Conservation (phyloP, 805 yeast species). For the Nakazawaea laoshanensis region DNA sequence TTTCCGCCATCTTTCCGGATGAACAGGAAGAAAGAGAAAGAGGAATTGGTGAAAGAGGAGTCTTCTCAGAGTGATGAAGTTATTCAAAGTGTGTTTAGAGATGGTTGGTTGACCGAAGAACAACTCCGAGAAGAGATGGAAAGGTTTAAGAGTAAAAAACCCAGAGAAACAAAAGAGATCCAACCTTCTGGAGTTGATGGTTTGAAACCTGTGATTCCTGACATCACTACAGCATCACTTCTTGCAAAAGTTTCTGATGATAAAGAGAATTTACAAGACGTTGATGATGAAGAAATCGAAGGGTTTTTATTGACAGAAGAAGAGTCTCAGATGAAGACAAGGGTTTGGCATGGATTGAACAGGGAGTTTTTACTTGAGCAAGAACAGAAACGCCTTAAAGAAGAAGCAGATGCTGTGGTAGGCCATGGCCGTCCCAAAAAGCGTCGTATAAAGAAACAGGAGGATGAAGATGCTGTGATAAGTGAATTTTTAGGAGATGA, state of each 20-base stretch:
- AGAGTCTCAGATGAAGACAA: conserved; percentile 67
- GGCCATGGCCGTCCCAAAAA: conserved; percentile 61
- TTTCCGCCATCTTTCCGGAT: conserved; percentile 79
- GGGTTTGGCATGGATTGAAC: conserved; percentile 85
- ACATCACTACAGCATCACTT: conserved; percentile 35
- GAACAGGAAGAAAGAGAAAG: conserved; percentile 48
- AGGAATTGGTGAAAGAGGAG: conserved; percentile 17
- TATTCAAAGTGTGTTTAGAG: conserved; percentile 32
- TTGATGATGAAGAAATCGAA: conserved; percentile 76
- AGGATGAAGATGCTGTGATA: conserved; percentile 6
- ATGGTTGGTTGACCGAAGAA: conserved; percentile 33
- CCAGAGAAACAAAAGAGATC: conserved; percentile 6
- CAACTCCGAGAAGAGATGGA: conserved; percentile 29
- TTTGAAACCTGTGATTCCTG: not conserved
- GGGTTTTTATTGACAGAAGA: conserved; percentile 53
- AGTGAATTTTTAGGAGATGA: conserved; percentile 18
- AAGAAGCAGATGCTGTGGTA: conserved; percentile 78
- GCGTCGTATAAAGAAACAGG: conserved; percentile 23
- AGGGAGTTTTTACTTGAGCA: conserved; percentile 80
- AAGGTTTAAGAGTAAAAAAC: conserved; percentile 20
- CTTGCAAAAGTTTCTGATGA: conserved; percentile 48
- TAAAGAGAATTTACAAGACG: conserved; percentile 59
- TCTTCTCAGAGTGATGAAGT: conserved; percentile 14
- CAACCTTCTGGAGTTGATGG: not conserved
- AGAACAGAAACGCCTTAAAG: conserved; percentile 74